Percentiles rank a stretch among this genome's conserved stretches.
phyloP scores from a whole-genome alignment of 768 basidiomycete species.

The Hirschioporus abietinus region DNA sequence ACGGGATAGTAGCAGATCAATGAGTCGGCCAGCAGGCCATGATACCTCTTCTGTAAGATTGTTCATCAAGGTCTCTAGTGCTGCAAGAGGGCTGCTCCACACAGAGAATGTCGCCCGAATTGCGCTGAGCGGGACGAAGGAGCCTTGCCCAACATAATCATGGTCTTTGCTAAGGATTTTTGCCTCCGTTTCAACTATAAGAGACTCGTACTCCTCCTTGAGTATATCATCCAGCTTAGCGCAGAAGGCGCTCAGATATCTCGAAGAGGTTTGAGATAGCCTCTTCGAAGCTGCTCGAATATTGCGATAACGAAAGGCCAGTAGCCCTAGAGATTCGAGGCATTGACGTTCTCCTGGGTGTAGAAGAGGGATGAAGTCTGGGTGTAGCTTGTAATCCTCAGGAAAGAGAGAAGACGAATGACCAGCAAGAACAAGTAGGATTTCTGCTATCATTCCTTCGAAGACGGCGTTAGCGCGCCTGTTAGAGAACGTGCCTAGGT shows the following conservation, averaged over 20 bases:
- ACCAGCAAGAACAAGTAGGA: slow-evolving; percentile 81
- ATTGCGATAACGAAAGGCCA: slow-evolving; percentile 70
- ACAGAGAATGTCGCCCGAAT: slow-evolving; percentile 77
- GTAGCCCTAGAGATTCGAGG: slow-evolving; percentile 69
- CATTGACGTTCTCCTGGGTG: slow-evolving; percentile 88
- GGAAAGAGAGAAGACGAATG: slow-evolving; percentile 84
- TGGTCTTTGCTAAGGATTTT: slow-evolving; percentile 73
- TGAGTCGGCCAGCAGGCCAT: slow-evolving; percentile 73
- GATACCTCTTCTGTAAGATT: slow-evolving; percentile 47
- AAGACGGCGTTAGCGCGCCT: neutral
- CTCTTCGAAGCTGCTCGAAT: slow-evolving; percentile 53
- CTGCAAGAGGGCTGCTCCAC: slow-evolving; percentile 84
- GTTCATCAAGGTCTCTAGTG: slow-evolving; percentile 59
- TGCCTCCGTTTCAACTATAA: slow-evolving; percentile 77
- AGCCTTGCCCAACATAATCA: slow-evolving; percentile 68
- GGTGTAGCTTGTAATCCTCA: slow-evolving; percentile 48
- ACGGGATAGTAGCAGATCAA: slow-evolving; percentile 69
- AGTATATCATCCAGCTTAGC: slow-evolving; percentile 69
- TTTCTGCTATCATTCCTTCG: slow-evolving; percentile 74
- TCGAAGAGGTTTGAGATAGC: slow-evolving; percentile 55
- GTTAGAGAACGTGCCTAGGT: neutral
- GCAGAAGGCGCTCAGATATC: slow-evolving; percentile 76
- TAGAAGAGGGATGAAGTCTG: slow-evolving; percentile 63
- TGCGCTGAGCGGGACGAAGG: slow-evolving; percentile 82
- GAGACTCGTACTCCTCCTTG: slow-evolving; percentile 71